Conservation (phyloP, 768 basidiomycete species). For the Boletus bicolor region DNA sequence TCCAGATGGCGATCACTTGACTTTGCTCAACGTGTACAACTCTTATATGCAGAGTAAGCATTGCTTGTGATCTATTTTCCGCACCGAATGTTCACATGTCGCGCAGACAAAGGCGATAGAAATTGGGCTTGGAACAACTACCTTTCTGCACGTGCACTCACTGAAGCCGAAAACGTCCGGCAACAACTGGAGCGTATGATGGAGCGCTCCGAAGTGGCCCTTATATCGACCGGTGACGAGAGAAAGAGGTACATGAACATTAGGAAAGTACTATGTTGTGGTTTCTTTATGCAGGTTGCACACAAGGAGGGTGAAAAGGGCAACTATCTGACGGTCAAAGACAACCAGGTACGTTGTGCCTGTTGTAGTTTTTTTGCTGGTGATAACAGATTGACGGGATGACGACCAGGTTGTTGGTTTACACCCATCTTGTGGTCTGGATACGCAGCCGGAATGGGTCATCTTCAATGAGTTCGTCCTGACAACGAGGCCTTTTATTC, state of each 20-base stretch:
- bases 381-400: neutral
- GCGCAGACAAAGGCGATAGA: constrained; percentile 66
- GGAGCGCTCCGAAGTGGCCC: constrained; percentile 83
- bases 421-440: constrained; percentile 87
- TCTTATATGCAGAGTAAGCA: constrained; percentile 77
- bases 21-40: constrained; percentile 93
- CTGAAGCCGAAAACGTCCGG: constrained; percentile 92
- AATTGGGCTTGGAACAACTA: constrained; percentile 93
- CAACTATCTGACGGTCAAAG: constrained; percentile 88
- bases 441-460: constrained; percentile 89
- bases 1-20: constrained; percentile 94
- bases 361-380: neutral
- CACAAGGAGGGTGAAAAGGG: constrained; percentile 92
- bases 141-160: constrained; percentile 75
- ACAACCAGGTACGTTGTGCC: constrained; percentile 67
- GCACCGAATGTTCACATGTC: neutral
- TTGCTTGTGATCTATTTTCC: neutral
- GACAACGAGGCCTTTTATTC: constrained; percentile 84
- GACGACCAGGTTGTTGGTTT: constrained; percentile 17
- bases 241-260: constrained; percentile 71
- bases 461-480: constrained; percentile 93
- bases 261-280: constrained; percentile 80
- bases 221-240: constrained; percentile 66
- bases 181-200: constrained; percentile 84
- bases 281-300: constrained; percentile 98